Evolutionary conservation across 345 rosid genomes (phyloP).

Genomic region (Bretschneidera sinensis): DNA sequence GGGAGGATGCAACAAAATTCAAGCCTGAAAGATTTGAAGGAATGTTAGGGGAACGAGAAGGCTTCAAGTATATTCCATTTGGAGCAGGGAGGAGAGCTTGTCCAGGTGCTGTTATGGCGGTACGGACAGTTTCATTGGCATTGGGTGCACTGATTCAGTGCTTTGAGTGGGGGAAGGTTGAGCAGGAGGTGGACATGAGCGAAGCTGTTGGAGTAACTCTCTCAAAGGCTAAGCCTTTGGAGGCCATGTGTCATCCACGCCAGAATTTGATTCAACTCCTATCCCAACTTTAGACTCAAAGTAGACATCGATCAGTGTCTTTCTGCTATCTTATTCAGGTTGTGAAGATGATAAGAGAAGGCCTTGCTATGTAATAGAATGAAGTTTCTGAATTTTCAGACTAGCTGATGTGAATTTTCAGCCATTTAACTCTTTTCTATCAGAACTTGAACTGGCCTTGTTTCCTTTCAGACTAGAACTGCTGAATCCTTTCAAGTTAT

Average conservation of each 20-base stretch:
- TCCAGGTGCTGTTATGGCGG: constrained; percentile 53
- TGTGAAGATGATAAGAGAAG: too few species aligned
- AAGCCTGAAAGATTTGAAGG: constrained; percentile 56
- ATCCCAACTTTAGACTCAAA: constrained; percentile 26
- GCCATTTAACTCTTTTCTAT: too few species aligned
- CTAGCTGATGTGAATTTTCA: too few species aligned
- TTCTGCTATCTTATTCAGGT: too few species aligned
- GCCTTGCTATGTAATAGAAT: too few species aligned
- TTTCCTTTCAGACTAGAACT: too few species aligned
- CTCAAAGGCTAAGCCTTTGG: constrained; percentile 43
- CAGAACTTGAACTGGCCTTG: too few species aligned
- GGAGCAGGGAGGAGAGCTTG: too few species aligned
- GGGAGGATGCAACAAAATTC: constrained; percentile 45
- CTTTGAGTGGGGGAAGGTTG: constrained; percentile 52
- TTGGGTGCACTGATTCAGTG: constrained; percentile 47
- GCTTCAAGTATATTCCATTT: constrained; percentile 40
- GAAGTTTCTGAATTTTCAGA: too few species aligned
- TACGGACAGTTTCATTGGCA: constrained; percentile 36
- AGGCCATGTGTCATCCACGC: constrained; percentile 33
- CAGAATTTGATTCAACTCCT: constrained; percentile 28
- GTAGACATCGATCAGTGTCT: too few species aligned
- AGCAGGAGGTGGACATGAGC: constrained; percentile 37
- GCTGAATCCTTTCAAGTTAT: too few species aligned
- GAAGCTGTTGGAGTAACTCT: constrained; percentile 22
- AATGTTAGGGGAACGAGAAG: constrained; percentile 23